Conservation (phyloP, 2,329 filamentous ascomycete species). For the Aspergillus sp. region DNA sequence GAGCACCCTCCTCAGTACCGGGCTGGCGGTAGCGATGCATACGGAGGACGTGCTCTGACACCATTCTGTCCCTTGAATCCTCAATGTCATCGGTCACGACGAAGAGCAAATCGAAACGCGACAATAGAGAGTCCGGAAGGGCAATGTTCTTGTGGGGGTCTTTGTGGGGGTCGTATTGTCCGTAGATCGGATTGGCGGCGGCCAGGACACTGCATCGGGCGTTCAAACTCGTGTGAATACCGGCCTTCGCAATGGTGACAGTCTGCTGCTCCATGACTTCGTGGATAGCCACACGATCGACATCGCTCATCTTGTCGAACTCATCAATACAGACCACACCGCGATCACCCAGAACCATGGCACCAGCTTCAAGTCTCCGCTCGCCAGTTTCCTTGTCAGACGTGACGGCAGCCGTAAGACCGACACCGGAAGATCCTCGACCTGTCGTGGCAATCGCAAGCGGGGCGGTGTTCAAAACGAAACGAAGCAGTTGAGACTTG, state of each 20-base stretch:
- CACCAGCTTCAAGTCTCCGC: conserved; percentile 89
- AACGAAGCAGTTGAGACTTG: conserved; percentile 95
- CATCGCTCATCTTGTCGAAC: conserved; percentile 99
- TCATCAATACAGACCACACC: conserved; percentile 99
- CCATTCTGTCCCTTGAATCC: conserved; percentile 82
- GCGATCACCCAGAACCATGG: conserved; percentile 96
- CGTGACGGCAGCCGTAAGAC: conserved; percentile 94
- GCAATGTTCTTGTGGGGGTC: conserved; percentile 99
- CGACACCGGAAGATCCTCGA: conserved; percentile 93
- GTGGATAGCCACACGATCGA: conserved; percentile 96
- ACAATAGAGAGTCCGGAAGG: conserved; percentile 90
- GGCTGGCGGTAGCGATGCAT: conserved; percentile 96
- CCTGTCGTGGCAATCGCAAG: conserved; percentile 96
- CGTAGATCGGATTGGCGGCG: conserved; percentile 95
- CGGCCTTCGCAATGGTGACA: conserved; percentile 97
- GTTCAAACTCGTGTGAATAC: conserved; percentile 96
- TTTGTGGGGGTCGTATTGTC: conserved; percentile 97
- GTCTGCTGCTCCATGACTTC: conserved; percentile 99
- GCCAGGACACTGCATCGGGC: conserved; percentile 95
- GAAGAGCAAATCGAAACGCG: conserved; percentile 97
- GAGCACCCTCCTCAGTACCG: conserved; percentile 89
- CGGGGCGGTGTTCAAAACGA: conserved; percentile 95
- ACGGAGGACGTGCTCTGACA: conserved; percentile 93
- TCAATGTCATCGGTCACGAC: conserved; percentile 98
- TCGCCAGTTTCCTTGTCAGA: conserved; percentile 97